Evolutionary conservation across 331 rosid species (phyloP).

Genomic region (Dryas integrifolia): DNA sequence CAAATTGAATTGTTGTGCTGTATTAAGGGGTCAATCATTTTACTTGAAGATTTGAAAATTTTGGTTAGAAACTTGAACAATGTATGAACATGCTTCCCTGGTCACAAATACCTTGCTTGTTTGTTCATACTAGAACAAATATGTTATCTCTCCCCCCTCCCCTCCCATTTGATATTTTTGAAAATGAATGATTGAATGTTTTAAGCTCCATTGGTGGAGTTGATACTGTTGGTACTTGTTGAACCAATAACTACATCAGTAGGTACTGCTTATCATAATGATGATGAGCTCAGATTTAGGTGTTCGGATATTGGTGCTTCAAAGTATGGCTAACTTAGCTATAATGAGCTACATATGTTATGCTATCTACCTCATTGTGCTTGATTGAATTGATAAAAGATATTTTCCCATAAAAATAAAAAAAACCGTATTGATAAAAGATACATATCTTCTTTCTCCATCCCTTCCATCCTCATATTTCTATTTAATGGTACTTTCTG

Average conservation of each 20-base stretch:
- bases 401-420: too few species aligned
- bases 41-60: background rate
- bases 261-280: background rate
- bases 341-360: background rate
- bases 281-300: background rate
- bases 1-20: background rate
- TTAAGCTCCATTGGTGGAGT: background rate
- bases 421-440: background rate
- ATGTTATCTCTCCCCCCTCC: too few species aligned
- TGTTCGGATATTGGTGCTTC: background rate
- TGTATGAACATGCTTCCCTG: background rate
- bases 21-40: background rate
- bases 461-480: slow-evolving; percentile 7
- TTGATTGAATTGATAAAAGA: background rate
- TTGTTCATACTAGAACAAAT: background rate
- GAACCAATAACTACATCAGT: background rate
- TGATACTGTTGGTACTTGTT: background rate
- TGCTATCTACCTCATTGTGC: background rate
- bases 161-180: background rate
- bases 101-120: background rate
- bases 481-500: background rate
- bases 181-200: background rate
- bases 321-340: background rate
- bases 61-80: background rate
- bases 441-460: background rate